Evolutionary conservation across 2,329 filamentous ascomycete species (phyloP).

Genomic region (Beauveria asiatica): DNA sequence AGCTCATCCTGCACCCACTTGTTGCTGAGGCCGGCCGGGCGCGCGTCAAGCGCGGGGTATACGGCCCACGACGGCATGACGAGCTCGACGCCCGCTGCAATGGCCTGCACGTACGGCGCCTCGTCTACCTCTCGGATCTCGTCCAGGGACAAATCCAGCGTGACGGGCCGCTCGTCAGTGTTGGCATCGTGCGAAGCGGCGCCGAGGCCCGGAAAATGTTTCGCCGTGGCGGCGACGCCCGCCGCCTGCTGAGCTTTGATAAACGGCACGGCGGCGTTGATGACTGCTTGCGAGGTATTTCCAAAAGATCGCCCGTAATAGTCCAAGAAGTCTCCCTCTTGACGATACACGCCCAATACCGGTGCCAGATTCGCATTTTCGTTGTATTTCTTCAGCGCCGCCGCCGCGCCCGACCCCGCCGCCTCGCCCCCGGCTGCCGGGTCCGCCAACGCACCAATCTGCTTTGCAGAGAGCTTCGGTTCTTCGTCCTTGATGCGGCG

Average conservation of each 20-base stretch:
- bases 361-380: conserved; percentile 15
- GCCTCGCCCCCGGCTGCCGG: conserved; percentile 7
- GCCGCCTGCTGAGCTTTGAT: conserved; percentile 13
- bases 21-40: conserved; percentile 15
- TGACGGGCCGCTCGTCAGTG: conserved; percentile 14
- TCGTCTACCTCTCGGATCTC: conserved; percentile 13
- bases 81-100: conserved; percentile 14
- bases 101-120: conserved; percentile 14
- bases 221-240: conserved; percentile 12
- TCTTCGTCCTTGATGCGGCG: conserved; percentile 13
- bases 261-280: conserved; percentile 13
- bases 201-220: conserved; percentile 17
- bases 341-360: conserved; percentile 13
- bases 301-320: conserved; percentile 11
- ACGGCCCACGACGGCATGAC: conserved; percentile 17
- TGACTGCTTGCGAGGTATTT: conserved; percentile 10
- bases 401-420: conserved; percentile 11
- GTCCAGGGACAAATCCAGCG: conserved; percentile 9
- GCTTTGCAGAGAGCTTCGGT: conserved; percentile 12
- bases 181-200: conserved; percentile 13
- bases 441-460: conserved; percentile 12
- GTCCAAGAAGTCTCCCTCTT: conserved; percentile 13
- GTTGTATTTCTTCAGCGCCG: conserved; percentile 9
- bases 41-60: conserved; percentile 15
- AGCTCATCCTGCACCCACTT: conserved; percentile 15